Percentiles rank a stretch among this genome's conserved stretches.
These are phyloP conservation scores for Cladobotryum protrusum DNA, from an alignment of 2,329 filamentous ascomycete genomes.

Conservation along the genomic window DNA sequence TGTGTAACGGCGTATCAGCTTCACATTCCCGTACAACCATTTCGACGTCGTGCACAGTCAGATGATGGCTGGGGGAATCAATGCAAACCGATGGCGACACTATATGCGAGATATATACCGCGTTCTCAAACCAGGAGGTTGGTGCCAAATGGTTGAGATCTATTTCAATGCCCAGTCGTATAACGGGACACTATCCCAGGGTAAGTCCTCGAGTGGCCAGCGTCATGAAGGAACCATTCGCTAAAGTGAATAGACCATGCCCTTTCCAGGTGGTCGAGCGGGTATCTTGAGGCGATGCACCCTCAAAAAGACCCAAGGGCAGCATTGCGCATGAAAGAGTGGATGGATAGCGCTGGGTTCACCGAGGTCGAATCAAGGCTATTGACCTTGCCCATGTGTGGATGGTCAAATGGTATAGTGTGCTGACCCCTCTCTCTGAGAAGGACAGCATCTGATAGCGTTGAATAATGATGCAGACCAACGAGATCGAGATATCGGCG, in stretches of 20 bases:
- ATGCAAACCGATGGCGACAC: conserved; percentile 62
- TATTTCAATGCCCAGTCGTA: conserved; percentile 82
- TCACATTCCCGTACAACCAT: conserved; percentile 61
- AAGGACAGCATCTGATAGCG: neutral
- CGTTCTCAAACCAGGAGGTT: conserved; percentile 68
- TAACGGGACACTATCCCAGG: conserved; percentile 67
- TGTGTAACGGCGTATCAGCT: conserved; percentile 32
- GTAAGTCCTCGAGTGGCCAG: conserved; percentile 28
- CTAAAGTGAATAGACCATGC: conserved; percentile 47
- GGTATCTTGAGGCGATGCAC: conserved; percentile 56
- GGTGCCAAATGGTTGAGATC: conserved; percentile 84
- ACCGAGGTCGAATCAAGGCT: conserved; percentile 60
- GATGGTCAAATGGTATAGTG: conserved; percentile 58
- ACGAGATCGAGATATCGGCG: conserved; percentile 47
- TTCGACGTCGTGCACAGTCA: conserved; percentile 84
- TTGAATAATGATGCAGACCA: conserved; percentile 32
- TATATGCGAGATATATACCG: conserved; percentile 73
- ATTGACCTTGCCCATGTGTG: conserved; percentile 62
- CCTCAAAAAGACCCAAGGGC: conserved; percentile 61
- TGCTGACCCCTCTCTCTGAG: neutral
- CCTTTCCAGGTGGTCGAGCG: conserved; percentile 60
- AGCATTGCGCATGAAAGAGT: conserved; percentile 51
- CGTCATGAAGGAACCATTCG: neutral
- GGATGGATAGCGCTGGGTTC: conserved; percentile 59
- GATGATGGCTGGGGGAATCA: conserved; percentile 64